phyloP scores from a whole-genome alignment of 257 asterid species.

The Lavandula angustifolia region DNA sequence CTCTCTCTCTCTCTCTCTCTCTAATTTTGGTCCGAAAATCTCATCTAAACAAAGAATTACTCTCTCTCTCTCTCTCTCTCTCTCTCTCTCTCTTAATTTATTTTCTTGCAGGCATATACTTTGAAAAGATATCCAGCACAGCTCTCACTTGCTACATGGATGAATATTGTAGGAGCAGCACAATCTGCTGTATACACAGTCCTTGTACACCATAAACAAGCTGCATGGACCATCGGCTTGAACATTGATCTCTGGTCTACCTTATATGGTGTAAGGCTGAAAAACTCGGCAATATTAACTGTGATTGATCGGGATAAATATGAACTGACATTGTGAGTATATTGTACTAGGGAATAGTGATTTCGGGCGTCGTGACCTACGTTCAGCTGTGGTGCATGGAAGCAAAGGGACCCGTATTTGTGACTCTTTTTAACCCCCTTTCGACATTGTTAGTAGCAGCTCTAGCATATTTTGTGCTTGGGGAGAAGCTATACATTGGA shows the following conservation, averaged over 20 bases:
- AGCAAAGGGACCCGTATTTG: slow-evolving; percentile 74
- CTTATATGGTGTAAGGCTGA: slow-evolving; percentile 57
- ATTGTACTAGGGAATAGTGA: slow-evolving; percentile 57
- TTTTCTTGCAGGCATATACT: slow-evolving; percentile 53
- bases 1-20: neutral
- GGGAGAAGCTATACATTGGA: slow-evolving; percentile 65
- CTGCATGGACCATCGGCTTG: slow-evolving; percentile 73
- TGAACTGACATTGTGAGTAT: neutral
- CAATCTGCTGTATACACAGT: slow-evolving; percentile 72
- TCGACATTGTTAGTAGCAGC: slow-evolving; percentile 57
- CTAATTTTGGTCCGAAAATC: neutral
- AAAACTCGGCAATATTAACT: neutral
- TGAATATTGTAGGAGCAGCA: slow-evolving; percentile 73
- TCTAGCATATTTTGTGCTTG: slow-evolving; percentile 61
- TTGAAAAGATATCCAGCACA: slow-evolving; percentile 75
- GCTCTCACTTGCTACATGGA: slow-evolving; percentile 72
- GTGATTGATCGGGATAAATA: neutral
- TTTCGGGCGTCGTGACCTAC: slow-evolving; percentile 58
- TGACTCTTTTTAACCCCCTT: slow-evolving; percentile 75
- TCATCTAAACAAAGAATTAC: neutral
- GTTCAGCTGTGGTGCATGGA: slow-evolving; percentile 72
- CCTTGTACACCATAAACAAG: slow-evolving; percentile 48
- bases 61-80: neutral
- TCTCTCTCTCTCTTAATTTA: neutral
- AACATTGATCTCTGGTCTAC: slow-evolving; percentile 76